Conservation (phyloP, 2,329 filamentous ascomycete genomes). For the Penicillium expansum region DNA sequence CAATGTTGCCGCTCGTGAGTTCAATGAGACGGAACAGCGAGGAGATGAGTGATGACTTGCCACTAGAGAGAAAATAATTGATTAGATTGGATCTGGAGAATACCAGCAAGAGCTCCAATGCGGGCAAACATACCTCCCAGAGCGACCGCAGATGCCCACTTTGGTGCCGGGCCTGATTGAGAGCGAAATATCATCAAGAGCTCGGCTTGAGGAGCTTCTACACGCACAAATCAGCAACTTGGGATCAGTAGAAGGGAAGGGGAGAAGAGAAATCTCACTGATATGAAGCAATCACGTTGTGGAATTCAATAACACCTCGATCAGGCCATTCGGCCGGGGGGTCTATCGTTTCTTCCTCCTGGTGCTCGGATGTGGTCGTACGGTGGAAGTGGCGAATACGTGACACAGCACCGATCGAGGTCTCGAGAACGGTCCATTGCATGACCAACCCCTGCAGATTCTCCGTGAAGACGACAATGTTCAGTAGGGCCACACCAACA, state of each 20-base stretch:
- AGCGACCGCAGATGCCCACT: conserved; percentile 1
- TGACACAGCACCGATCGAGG: conserved; percentile 48
- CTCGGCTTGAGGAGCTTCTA: background rate
- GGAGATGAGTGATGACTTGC: background rate
- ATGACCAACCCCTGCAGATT: conserved; percentile 44
- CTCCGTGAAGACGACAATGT: conserved; percentile 48
- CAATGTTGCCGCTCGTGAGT: background rate
- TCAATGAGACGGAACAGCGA: background rate
- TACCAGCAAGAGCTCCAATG: background rate
- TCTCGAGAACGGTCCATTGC: conserved; percentile 45
- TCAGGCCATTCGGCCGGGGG: background rate
- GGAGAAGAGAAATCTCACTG: background rate
- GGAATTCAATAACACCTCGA: background rate
- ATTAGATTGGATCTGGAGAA: background rate
- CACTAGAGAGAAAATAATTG: background rate
- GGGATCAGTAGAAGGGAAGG: background rate
- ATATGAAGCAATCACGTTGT: background rate
- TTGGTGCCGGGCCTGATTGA: background rate
- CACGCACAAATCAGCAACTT: background rate
- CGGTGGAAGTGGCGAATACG: conserved; percentile 8
- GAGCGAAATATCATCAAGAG: background rate
- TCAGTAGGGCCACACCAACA: conserved; percentile 48
- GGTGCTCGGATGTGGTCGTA: background rate
- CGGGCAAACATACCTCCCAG: background rate
- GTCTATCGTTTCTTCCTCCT: background rate